Conservation (phyloP, 1,284 basidiomycete genomes). For the Hypsizygus ulmarius region DNA sequence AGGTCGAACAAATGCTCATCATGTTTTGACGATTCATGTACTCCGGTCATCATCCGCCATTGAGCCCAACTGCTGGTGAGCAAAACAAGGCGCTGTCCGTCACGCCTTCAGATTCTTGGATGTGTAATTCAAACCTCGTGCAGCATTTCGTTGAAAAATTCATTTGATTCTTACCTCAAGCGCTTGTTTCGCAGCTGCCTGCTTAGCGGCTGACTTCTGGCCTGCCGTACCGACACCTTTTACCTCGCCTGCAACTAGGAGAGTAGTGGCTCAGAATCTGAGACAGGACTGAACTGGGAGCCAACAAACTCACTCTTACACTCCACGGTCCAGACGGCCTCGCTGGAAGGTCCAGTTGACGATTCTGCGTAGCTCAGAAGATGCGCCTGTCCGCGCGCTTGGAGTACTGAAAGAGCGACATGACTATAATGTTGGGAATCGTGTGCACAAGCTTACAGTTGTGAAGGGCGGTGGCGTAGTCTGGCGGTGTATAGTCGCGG, state of each 20-base stretch:
- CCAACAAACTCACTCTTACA: slow-evolving; percentile 49
- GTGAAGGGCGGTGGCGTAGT: slow-evolving; percentile 44
- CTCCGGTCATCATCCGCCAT: too few relatives aligned
- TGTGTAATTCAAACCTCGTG: background rate
- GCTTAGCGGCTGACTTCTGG: slow-evolving; percentile 48
- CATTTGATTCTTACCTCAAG: slow-evolving; percentile 29
- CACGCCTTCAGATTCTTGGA: slow-evolving; percentile 11
- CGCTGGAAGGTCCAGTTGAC: slow-evolving; percentile 38
- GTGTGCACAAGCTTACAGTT: slow-evolving; percentile 42
- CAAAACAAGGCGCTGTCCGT: background rate
- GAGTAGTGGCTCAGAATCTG: background rate
- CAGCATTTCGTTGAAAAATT: background rate
- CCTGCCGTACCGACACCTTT: slow-evolving; percentile 43
- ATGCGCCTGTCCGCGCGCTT: slow-evolving; percentile 27
- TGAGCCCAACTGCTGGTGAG: too few relatives aligned
- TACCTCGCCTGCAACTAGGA: slow-evolving; percentile 45
- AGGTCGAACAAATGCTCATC: too few relatives aligned
- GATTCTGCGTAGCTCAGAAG: slow-evolving; percentile 41
- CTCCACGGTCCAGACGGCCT: slow-evolving; percentile 45
- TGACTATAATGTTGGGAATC: background rate
- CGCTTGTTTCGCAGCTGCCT: slow-evolving; percentile 51
- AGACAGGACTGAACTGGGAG: slow-evolving; percentile 2
- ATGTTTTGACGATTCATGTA: too few relatives aligned
- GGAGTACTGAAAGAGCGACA: slow-evolving; percentile 37
- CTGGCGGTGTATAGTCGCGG: slow-evolving; percentile 24